Conservation (phyloP, 129 eudicot genomes). For the Kitagawia praeruptora region DNA sequence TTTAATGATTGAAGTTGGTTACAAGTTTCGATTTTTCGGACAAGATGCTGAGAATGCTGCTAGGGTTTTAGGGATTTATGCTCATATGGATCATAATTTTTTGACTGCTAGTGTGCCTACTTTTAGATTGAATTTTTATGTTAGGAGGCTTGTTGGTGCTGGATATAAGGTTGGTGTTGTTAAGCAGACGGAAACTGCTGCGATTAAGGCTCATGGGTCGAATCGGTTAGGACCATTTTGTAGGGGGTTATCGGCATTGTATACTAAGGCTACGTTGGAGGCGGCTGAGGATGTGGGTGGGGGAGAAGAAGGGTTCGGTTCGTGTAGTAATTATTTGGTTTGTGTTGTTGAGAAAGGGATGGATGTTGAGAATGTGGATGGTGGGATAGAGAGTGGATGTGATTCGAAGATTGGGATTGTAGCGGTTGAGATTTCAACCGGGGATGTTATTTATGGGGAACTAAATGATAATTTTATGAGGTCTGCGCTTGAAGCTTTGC, state of each 20-base stretch:
- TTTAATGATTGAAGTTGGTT: constrained; percentile 92
- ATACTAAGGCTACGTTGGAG: constrained; percentile 87
- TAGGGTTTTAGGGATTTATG: constrained; percentile 80
- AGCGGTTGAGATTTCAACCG: constrained; percentile 79
- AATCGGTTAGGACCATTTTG: constrained; percentile 70
- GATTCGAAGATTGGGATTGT: constrained; percentile 73
- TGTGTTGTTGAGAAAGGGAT: constrained; percentile 64
- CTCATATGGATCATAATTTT: constrained; percentile 86
- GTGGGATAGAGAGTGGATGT: constrained; percentile 29
- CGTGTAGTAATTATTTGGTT: constrained; percentile 61
- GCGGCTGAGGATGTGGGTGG: constrained; percentile 89
- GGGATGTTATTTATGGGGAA: constrained; percentile 85
- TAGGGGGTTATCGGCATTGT: constrained; percentile 86
- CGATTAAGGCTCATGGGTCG: constrained; percentile 79
- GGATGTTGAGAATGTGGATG: constrained; percentile 20
- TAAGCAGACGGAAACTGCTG: constrained; percentile 85
- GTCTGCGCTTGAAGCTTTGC: constrained; percentile 65
- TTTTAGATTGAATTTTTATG: constrained; percentile 70
- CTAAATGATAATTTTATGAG: constrained; percentile 71
- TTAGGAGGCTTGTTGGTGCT: constrained; percentile 84
- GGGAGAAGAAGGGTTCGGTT: constrained; percentile 74
- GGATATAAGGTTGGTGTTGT: constrained; percentile 97
- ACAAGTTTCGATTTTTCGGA: constrained; percentile 75
- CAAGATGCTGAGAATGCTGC: constrained; percentile 86
- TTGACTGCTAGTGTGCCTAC: constrained; percentile 90